A percentile compares a stretch with the other conserved stretches of the same genome.
phyloP scores from a whole-genome alignment of 805 yeast species.

The Saturnispora hagleri region DNA sequence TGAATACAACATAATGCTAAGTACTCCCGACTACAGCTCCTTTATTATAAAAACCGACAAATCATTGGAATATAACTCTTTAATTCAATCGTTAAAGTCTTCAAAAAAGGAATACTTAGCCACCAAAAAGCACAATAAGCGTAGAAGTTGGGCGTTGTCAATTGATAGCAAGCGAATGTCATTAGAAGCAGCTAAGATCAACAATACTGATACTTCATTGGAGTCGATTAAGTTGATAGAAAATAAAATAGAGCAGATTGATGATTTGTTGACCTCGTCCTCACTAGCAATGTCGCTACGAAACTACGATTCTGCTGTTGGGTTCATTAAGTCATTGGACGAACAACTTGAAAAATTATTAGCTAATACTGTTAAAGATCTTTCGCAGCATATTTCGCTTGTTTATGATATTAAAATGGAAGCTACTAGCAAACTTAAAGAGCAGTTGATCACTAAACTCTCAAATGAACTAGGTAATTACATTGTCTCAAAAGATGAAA shows the following conservation, averaged over 20 bases:
- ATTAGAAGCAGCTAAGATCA: slow-evolving; percentile 38
- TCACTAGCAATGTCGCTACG: slow-evolving; percentile 42
- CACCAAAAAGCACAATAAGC: slow-evolving; percentile 1
- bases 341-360: slow-evolving; percentile 15
- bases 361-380: slow-evolving; percentile 14
- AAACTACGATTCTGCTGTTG: slow-evolving; percentile 36
- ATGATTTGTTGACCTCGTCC: slow-evolving; percentile 41
- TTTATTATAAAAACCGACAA: slow-evolving; percentile 4
- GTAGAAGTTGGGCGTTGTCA: slow-evolving; percentile 2
- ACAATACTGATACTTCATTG: not conserved
- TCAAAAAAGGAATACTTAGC: not conserved
- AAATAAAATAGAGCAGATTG: slow-evolving; percentile 23
- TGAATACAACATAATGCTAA: not conserved
- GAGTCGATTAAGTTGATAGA: slow-evolving; percentile 17
- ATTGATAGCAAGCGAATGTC: not conserved
- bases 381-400: slow-evolving; percentile 14
- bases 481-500: slow-evolving; percentile 13
- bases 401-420: slow-evolving; percentile 12
- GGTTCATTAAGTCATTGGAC: slow-evolving; percentile 18
- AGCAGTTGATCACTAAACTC: slow-evolving; percentile 15
- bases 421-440: slow-evolving; percentile 20
- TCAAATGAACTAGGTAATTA: slow-evolving; percentile 15
- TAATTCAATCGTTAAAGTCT: not conserved
- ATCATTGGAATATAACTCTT: not conserved
- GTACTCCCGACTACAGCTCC: not conserved